These are phyloP conservation scores for Nannizziopsis arthrosporioides DNA, from an alignment of 2,329 filamentous ascomycete genomes.

Conservation along the genomic window DNA sequence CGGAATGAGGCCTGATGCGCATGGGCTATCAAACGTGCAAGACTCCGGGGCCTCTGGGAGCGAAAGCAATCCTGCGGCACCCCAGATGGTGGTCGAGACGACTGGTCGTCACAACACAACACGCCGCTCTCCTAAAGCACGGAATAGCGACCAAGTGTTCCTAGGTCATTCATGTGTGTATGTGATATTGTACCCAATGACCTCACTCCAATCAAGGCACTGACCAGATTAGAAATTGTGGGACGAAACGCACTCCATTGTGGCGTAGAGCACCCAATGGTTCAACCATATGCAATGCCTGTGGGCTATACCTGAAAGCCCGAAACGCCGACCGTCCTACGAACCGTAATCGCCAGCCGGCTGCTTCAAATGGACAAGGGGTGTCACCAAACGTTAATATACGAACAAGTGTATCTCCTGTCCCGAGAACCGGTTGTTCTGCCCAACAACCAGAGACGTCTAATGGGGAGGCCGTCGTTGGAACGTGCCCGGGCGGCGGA, in stretches of 20 bases:
- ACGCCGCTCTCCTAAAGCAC: constrained; percentile 26
- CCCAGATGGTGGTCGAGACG: constrained; percentile 11
- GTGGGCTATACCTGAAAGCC: constrained; percentile 86
- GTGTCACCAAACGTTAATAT: constrained; percentile 13
- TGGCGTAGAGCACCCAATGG: constrained; percentile 91
- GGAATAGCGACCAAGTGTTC: constrained; percentile 29
- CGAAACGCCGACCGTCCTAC: constrained; percentile 83
- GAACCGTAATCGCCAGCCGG: constrained; percentile 67
- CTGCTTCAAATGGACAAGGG: constrained; percentile 18
- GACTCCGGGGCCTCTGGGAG: constrained; percentile 9
- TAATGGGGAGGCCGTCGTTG: constrained; percentile 32
- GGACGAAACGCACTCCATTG: constrained; percentile 81
- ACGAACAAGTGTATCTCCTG: constrained; percentile 20
- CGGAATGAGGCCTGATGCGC: constrained; percentile 13
- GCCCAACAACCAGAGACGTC: constrained; percentile 23
- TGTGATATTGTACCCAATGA: constrained; percentile 12
- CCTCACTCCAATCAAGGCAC: too few relatives aligned
- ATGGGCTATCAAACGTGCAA: constrained; percentile 15
- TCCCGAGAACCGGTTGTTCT: constrained; percentile 26
- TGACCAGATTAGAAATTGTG: constrained; percentile 61
- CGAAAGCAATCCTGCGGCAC: background rate
- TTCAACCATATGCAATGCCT: constrained; percentile 94
- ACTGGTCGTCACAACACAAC: constrained; percentile 14
- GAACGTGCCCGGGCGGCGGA: constrained; percentile 91
- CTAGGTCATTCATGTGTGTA: constrained; percentile 34